These are phyloP conservation scores for Durio zibethinus DNA, from an alignment of 345 rosid genomes.

Conservation along the genomic window DNA sequence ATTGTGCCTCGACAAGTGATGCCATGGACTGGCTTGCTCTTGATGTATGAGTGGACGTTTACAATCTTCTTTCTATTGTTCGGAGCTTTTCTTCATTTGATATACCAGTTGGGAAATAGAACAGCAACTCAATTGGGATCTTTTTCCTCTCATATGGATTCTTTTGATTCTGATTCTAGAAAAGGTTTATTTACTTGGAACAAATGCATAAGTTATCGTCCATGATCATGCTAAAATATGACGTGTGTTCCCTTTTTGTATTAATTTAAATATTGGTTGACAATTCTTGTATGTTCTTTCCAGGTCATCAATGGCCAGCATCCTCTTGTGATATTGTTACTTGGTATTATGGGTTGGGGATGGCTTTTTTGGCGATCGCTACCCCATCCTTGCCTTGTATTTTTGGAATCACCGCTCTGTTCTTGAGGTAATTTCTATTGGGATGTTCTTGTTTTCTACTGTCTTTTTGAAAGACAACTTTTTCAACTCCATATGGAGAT, in stretches of 20 bases:
- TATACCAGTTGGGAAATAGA: conserved; percentile 58
- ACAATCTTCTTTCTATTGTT: conserved; percentile 59
- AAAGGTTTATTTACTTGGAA: conserved; percentile 49
- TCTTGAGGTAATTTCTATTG: conserved; percentile 48
- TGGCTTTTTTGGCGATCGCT: conserved; percentile 61
- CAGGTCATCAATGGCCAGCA: conserved; percentile 70
- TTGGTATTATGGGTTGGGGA: conserved; percentile 71
- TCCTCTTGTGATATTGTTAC: conserved; percentile 48
- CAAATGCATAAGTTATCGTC: not conserved
- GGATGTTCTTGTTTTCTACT: not conserved
- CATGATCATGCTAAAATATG: not conserved
- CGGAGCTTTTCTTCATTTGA: conserved; percentile 63
- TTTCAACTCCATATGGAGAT: not conserved
- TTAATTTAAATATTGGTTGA: not conserved
- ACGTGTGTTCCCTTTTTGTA: not conserved
- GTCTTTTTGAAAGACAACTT: not conserved
- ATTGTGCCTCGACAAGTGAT: conserved; percentile 80
- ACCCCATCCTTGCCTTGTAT: conserved; percentile 69
- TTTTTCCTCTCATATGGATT: conserved; percentile 35
- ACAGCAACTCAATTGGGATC: conserved; percentile 47
- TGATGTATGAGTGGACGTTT: conserved; percentile 88
- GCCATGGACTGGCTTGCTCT: conserved; percentile 88
- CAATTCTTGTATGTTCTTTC: conserved; percentile 10
- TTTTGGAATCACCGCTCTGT: conserved; percentile 78
- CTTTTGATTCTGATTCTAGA: conserved; percentile 56